phyloP scores from a whole-genome alignment of 495 filamentous ascomycete genomes.

The Lophiotrema nucula region DNA sequence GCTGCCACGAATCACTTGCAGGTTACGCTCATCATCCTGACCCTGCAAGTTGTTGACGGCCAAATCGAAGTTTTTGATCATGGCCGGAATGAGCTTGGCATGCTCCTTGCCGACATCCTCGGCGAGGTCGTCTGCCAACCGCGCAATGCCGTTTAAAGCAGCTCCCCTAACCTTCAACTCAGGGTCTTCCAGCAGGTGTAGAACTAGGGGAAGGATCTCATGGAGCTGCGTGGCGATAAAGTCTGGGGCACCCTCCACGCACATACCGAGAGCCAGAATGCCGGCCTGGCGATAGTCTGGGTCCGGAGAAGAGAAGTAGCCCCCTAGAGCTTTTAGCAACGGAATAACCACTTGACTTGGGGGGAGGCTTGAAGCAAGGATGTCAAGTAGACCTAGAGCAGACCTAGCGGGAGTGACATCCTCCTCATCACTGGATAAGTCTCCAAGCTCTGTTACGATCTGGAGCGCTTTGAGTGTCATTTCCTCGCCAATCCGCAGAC shows the following conservation, averaged over 20 bases:
- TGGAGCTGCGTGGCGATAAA: slow-evolving; percentile 89
- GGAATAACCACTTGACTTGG: slow-evolving; percentile 95
- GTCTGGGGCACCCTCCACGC: slow-evolving; percentile 93
- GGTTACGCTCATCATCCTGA: slow-evolving; percentile 57
- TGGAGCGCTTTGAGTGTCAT: slow-evolving; percentile 81
- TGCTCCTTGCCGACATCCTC: slow-evolving; percentile 85
- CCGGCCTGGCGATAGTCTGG: slow-evolving; percentile 82
- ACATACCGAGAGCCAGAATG: slow-evolving; percentile 87
- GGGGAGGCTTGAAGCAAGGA: slow-evolving; percentile 80
- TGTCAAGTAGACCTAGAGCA: slow-evolving; percentile 84
- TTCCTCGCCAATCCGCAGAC: slow-evolving; percentile 74
- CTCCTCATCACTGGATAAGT: slow-evolving; percentile 69
- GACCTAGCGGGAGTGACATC: slow-evolving; percentile 85
- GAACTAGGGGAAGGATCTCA: slow-evolving; percentile 79
- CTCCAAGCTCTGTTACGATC: slow-evolving; percentile 83
- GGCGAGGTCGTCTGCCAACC: slow-evolving; percentile 87
- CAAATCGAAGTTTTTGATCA: slow-evolving; percentile 84
- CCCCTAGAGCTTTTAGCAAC: slow-evolving; percentile 76
- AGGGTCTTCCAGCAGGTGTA: slow-evolving; percentile 79
- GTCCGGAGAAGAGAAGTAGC: slow-evolving; percentile 70
- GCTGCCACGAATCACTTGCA: slow-evolving; percentile 82
- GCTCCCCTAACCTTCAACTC: slow-evolving; percentile 81
- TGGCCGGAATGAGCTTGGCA: slow-evolving; percentile 71
- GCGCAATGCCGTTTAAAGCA: slow-evolving; percentile 78
- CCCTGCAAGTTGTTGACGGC: slow-evolving; percentile 55